Base-by-base conservation (phyloP, 2,329 filamentous ascomycete genomes). In the Fusarium marasasianum region DNA sequence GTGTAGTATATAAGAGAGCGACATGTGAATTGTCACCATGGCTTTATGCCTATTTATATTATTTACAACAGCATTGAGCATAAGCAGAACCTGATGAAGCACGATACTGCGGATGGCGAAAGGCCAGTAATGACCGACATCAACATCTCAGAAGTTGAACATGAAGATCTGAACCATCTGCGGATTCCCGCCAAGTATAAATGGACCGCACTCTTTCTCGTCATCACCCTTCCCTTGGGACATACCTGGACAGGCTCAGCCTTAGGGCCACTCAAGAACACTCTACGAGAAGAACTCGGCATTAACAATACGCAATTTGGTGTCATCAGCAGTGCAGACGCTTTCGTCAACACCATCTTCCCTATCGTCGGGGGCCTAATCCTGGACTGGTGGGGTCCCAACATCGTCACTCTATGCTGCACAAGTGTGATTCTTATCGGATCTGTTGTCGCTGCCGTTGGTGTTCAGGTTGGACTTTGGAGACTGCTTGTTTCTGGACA, bases 21-120 rank as follows among this genome's bases (percentile, higher is more conserved):
- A 14, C 7, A 8, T 15, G 33, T 15, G 7, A 15, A 35, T 15
- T 15, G 1, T 35, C 1, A 1, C 33, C 14, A 15, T 17, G 2
- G 1, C 22, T 17, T 17, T n/a, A 17, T 43, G n/a, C 5, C 14
- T 1, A 6, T 43, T 24, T 0, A 0, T 0, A 43, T 24, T 43
- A 0, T 24, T 43, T 4, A 14, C 14, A 43, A 15, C 4, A 1
- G 5, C 8, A 24, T 43, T 1, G 6, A 43, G 8, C 22, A 43
- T 24, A 43, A 24, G 22, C 22, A 17, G 22, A 43, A 43, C 41
- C 14, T 17, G n/a, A 43, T 43, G 41, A 43, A 43, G 41, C 9
- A 43, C 41, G 41, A 43, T 43, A 43, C 41, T 3, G 6, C 41
- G 4, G 14, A 43, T 24, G 41, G 41, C 41, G 9, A 43, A 43